phyloP scores from a whole-genome alignment of 2,329 filamentous ascomycete species.

The Monilinia fructigena region DNA sequence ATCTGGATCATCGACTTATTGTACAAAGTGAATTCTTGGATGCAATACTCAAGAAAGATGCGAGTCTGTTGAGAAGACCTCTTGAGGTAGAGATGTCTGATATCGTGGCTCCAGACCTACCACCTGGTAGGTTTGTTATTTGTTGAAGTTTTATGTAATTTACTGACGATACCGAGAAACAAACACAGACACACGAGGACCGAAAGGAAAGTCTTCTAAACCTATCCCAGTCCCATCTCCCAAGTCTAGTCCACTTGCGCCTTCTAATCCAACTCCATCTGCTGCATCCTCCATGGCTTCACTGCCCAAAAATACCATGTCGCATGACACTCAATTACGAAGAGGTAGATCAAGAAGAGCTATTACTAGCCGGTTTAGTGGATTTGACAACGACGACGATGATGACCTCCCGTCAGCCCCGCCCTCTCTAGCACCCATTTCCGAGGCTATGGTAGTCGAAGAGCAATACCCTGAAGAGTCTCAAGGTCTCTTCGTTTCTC shows the following conservation, averaged over 20 bases:
- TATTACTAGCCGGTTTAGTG: slow-evolving; percentile 63
- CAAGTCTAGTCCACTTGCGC: slow-evolving; percentile 10
- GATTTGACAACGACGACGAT: slow-evolving; percentile 66
- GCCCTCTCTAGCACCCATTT: slow-evolving; percentile 27
- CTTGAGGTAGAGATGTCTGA: slow-evolving; percentile 53
- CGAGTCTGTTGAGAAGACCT: slow-evolving; percentile 66
- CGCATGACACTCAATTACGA: slow-evolving; percentile 19
- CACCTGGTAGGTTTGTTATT: slow-evolving; percentile 32
- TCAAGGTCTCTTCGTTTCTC: slow-evolving; percentile 57
- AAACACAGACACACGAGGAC: slow-evolving; percentile 18
- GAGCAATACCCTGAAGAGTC: slow-evolving; percentile 40
- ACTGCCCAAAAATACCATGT: slow-evolving; percentile 14
- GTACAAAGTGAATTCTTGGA: slow-evolving; percentile 91
- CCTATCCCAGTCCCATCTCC: not conserved
- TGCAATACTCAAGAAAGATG: slow-evolving; percentile 79
- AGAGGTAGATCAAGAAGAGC: slow-evolving; percentile 44
- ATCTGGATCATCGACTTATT: slow-evolving; percentile 77
- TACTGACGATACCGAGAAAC: slow-evolving; percentile 25
- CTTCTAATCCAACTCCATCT: slow-evolving; percentile 19
- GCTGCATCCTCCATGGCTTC: slow-evolving; percentile 25
- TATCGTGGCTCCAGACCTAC: slow-evolving; percentile 33
- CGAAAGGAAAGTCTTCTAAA: not conserved
- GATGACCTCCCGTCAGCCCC: slow-evolving; percentile 21
- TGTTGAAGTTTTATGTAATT: not conserved
- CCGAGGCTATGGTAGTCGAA: slow-evolving; percentile 54